Conservation (phyloP, 495 filamentous ascomycete species). For the Paragyromitra xinjiangensis region DNA sequence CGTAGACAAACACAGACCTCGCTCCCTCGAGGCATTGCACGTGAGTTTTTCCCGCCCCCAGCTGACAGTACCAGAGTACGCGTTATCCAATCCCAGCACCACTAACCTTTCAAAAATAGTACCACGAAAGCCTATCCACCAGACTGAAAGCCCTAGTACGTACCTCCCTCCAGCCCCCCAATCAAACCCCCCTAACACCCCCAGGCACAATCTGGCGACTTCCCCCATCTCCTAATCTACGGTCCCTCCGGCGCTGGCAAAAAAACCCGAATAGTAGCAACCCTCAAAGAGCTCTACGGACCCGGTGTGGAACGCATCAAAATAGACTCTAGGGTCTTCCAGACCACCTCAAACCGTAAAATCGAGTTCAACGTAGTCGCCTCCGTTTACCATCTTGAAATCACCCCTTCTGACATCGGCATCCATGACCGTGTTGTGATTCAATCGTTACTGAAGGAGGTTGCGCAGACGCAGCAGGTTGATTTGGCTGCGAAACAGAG, state of each 20-base stretch:
- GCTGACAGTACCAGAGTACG: background rate
- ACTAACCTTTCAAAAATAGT: slow-evolving; percentile 34
- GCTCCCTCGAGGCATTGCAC: slow-evolving; percentile 83
- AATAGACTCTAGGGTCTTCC: slow-evolving; percentile 94
- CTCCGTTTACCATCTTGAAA: slow-evolving; percentile 95
- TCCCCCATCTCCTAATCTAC: slow-evolving; percentile 95
- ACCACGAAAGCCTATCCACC: slow-evolving; percentile 83
- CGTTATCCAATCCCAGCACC: slow-evolving; percentile 15
- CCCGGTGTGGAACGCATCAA: slow-evolving; percentile 96
- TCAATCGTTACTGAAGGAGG: slow-evolving; percentile 95
- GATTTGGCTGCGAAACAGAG: slow-evolving; percentile 85
- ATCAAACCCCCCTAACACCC: slow-evolving; percentile 26
- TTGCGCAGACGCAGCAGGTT: slow-evolving; percentile 98
- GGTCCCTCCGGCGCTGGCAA: slow-evolving; percentile 96
- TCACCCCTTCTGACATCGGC: slow-evolving; percentile 97
- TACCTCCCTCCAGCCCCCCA: slow-evolving; percentile 2
- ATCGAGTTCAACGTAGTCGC: slow-evolving; percentile 98
- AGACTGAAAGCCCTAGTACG: slow-evolving; percentile 86
- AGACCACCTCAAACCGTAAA: slow-evolving; percentile 93
- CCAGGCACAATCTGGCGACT: slow-evolving; percentile 94
- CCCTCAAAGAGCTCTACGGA: slow-evolving; percentile 88
- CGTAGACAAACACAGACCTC: slow-evolving; percentile 94
- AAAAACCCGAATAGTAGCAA: slow-evolving; percentile 95
- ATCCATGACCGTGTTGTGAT: slow-evolving; percentile 94
- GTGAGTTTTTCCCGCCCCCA: slow-evolving; percentile 35